Base-by-base conservation (phyloP, 2,329 filamentous ascomycete species). In the Magnaporthiopsis incrustans region DNA sequence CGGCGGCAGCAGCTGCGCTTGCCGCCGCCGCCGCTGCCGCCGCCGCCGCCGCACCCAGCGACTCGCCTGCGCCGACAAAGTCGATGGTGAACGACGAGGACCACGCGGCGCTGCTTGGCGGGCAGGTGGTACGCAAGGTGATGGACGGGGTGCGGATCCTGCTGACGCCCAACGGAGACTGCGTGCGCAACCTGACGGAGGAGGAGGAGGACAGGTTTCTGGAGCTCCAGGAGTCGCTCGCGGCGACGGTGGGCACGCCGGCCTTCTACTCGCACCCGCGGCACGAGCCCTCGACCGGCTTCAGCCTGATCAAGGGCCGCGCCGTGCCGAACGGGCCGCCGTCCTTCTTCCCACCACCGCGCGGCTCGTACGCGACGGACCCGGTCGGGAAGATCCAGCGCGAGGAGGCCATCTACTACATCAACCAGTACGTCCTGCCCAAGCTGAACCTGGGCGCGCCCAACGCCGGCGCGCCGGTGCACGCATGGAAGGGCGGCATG, bases 91-190 rank as follows among this genome's bases (percentile, higher is more conserved):
- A 76, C 1, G 78, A 81, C 58, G 79, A 85, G 59, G 86, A 89
- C 66, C 80, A 86, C 35, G 76, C 79, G 18, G 73, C 78, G 3
- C 77, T 89, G 8, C 77, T 81, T n/a, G 77, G 80, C 2, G 86
- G 85, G 60, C 79, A 81, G 66, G 77, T 85, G 14, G 84, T 89
- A 11, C 83, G 81, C 66, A 89, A 88, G 72, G 75, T 86, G 56
- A 78, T 86, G 2, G 86, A 89, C 66, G 86, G 85, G 64, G 82
- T 83, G 72, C 82, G 88, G 32, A 86, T 90, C 67, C 82, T 93
- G 68, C 85, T 93, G 63, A 92, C 90, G 0, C 89, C 90, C 0
- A 87, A 89, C 66, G 90, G 90, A 14, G 87, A 91, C 67, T 90
- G 89, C 71, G 80, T 94, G n/a, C 86, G 88, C 67, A 88, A 89